These are phyloP conservation scores for Akanthomyces uredinophilus DNA, from an alignment of 2,329 filamentous ascomycete genomes.

Conservation along the genomic window DNA sequence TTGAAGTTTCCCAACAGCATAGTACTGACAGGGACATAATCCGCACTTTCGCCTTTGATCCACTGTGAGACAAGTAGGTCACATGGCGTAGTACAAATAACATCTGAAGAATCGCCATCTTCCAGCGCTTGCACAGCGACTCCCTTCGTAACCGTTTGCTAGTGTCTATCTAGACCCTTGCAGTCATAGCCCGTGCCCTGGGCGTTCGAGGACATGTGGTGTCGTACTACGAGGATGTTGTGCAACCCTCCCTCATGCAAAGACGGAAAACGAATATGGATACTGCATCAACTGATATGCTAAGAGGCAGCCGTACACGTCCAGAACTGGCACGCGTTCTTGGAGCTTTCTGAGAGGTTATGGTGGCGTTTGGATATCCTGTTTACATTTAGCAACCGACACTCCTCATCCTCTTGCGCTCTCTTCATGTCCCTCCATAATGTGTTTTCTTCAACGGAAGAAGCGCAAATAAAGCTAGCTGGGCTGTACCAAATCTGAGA, in stretches of 20 bases:
- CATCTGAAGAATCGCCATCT: not conserved
- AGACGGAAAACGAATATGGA: not conserved
- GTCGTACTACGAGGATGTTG: not conserved
- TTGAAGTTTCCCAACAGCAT: not conserved
- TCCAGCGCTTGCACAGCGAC: not conserved
- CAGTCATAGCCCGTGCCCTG: not conserved
- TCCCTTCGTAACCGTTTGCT: not conserved
- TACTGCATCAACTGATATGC: slow-evolving; percentile 5
- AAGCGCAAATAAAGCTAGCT: not conserved
- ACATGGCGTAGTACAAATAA: no score
- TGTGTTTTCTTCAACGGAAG: not conserved
- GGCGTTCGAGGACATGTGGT: not conserved
- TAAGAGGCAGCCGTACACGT: not conserved
- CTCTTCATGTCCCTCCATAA: not conserved
- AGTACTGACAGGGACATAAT: not conserved
- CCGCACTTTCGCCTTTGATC: not conserved
- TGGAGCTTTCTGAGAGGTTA: not conserved
- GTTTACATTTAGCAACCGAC: not conserved
- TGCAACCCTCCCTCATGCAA: not conserved
- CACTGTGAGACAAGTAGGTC: not conserved
- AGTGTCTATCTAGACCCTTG: not conserved
- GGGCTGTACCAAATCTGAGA: not conserved
- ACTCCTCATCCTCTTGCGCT: no score
- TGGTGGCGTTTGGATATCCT: not conserved
- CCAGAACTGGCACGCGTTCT: not conserved